A percentile compares a stretch with the other conserved stretches of the same genome.
phyloP scores from a whole-genome alignment of 1,284 basidiomycete species.

The Earliella scabrosa region DNA sequence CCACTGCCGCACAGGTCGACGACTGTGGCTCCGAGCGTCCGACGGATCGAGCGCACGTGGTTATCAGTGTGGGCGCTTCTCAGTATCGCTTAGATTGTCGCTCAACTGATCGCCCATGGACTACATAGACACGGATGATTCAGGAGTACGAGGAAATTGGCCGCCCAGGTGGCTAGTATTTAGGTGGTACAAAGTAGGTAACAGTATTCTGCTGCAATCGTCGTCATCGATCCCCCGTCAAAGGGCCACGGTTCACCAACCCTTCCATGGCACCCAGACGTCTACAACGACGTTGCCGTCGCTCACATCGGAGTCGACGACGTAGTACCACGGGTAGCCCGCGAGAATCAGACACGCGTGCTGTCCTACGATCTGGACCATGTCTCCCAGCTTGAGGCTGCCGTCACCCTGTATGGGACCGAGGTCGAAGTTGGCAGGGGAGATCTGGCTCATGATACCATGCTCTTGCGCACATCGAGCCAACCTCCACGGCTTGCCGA shows the following conservation, averaged over 20 bases:
- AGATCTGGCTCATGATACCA: constrained; percentile 62
- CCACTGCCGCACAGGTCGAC: constrained; percentile 23
- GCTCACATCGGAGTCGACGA: constrained; percentile 65
- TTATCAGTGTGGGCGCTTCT: background rate
- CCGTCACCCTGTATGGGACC: constrained; percentile 30
- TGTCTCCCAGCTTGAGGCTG: constrained; percentile 59
- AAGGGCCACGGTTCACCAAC: too few relatives aligned
- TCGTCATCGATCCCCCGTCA: background rate
- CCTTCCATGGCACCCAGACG: constrained; percentile 91
- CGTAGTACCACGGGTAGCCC: constrained; percentile 81
- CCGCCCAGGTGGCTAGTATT: too few relatives aligned
- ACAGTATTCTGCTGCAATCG: background rate
- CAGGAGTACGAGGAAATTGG: too few relatives aligned
- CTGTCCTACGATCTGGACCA: constrained; percentile 72
- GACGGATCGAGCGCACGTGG: constrained; percentile 18
- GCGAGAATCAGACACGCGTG: constrained; percentile 82
- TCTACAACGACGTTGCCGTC: constrained; percentile 67
- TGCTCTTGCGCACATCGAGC: constrained; percentile 83
- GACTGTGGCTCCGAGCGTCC: constrained; percentile 25
- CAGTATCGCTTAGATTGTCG: background rate
- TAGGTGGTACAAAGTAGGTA: background rate
- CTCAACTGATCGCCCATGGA: too few relatives aligned
- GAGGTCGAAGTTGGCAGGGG: constrained; percentile 28
- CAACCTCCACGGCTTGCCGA: constrained; percentile 73
- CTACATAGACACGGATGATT: too few relatives aligned